Percentiles rank a stretch among this genome's conserved stretches.
These are phyloP conservation scores for Aspergillus awamori DNA, from an alignment of 2,329 filamentous ascomycete genomes.

Conservation along the genomic window DNA sequence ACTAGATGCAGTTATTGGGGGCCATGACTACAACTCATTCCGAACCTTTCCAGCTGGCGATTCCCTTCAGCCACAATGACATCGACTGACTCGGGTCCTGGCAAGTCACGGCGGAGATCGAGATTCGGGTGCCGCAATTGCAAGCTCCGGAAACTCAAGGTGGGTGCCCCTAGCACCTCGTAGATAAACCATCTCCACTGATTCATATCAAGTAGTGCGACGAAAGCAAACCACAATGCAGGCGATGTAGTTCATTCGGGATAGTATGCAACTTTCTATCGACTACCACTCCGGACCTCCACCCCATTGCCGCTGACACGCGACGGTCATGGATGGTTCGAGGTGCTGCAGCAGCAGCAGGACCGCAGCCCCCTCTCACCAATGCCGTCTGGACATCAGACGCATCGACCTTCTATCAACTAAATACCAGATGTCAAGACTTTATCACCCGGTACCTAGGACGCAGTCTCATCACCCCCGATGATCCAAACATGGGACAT, in stretches of 20 bases:
- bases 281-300: conserved; percentile 40
- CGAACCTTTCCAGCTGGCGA: background rate
- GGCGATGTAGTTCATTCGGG: conserved; percentile 47
- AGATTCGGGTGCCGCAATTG: conserved; percentile 56
- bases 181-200: no score
- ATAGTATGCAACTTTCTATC: conserved; percentile 50
- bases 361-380: conserved; percentile 27
- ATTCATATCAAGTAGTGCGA: conserved; percentile 46
- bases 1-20: background rate
- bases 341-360: conserved; percentile 18
- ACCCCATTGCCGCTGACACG: conserved; percentile 33
- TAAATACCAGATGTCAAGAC: conserved; percentile 46
- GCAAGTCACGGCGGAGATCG: conserved; percentile 37
- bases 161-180: conserved; percentile 22
- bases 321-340: conserved; percentile 20
- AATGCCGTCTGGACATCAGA: conserved; percentile 43
- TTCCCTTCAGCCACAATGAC: conserved; percentile 13
- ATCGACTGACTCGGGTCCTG: background rate
- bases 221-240: conserved; percentile 50
- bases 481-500: conserved; percentile 42
- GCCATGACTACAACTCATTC: background rate
- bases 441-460: conserved; percentile 47
- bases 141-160: conserved; percentile 56
- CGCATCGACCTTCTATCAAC: conserved; percentile 35
- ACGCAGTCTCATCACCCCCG: conserved; percentile 41